These are phyloP conservation scores for Cladorrhinum sp. DNA, from an alignment of 2,329 filamentous ascomycete species.

Conservation along the genomic window DNA sequence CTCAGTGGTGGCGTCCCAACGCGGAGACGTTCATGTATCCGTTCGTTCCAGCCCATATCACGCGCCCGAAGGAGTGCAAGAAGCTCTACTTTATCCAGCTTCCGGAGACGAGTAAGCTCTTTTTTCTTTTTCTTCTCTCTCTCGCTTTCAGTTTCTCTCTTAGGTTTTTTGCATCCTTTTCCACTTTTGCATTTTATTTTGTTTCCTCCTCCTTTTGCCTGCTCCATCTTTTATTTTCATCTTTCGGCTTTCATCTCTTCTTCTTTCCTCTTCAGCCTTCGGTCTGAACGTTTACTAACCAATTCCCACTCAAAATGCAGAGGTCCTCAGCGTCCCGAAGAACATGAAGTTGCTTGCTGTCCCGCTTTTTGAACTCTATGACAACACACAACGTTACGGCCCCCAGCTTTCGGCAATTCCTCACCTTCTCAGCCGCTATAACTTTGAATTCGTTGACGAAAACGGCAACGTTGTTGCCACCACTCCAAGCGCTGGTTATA, in stretches of 20 bases:
- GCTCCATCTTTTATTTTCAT: no score
- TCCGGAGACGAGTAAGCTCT: constrained; percentile 74
- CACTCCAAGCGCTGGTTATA: constrained; percentile 69
- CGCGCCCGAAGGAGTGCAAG: constrained; percentile 96
- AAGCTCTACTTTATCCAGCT: constrained; percentile 97
- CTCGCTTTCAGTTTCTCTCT: background rate
- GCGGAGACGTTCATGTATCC: constrained; percentile 99
- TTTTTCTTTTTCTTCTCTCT: background rate
- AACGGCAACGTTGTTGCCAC: constrained; percentile 80
- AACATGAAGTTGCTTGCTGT: constrained; percentile 99
- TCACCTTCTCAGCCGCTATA: constrained; percentile 89
- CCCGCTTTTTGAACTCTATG: constrained; percentile 95
- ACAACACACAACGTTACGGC: constrained; percentile 92
- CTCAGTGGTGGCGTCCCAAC: constrained; percentile 98
- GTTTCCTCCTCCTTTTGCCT: no score
- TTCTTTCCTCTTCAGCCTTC: background rate
- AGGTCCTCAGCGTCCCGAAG: constrained; percentile 94
- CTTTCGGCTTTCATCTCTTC: no score
- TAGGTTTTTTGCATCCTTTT: background rate
- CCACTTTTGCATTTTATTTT: no score
- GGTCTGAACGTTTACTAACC: background rate
- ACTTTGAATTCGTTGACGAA: constrained; percentile 97
- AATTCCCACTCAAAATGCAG: constrained; percentile 46
- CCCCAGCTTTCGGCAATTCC: constrained; percentile 96
- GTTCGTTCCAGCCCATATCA: constrained; percentile 93